Evolutionary conservation across 345 rosid species (phyloP).

Genomic region (Gynandropsis gynandra): DNA sequence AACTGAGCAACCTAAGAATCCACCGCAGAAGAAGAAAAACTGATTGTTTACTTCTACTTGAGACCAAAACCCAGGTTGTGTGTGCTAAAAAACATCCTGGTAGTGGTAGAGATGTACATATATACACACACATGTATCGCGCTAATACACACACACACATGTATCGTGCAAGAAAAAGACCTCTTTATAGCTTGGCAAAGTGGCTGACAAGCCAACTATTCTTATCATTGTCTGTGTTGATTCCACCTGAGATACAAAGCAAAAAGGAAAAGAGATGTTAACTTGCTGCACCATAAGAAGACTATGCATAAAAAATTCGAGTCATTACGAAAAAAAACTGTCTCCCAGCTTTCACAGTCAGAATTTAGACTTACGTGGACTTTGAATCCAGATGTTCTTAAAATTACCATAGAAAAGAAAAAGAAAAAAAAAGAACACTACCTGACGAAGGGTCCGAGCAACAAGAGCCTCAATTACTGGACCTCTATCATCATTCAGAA

Average conservation of each 20-base stretch:
- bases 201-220: slow-evolving; percentile 97
- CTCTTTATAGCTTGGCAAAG: slow-evolving; percentile 89
- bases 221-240: slow-evolving; percentile 97
- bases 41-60: slow-evolving; percentile 1
- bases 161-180: slow-evolving; percentile 29
- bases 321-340: neutral
- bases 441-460: slow-evolving; percentile 99
- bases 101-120: slow-evolving; percentile 12
- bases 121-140: no score
- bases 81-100: neutral
- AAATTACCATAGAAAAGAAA: neutral
- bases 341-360: slow-evolving; percentile 13
- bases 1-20: slow-evolving; percentile 82
- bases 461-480: slow-evolving; percentile 96
- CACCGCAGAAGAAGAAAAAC: slow-evolving; percentile 11
- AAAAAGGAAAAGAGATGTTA: slow-evolving; percentile 17
- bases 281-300: slow-evolving; percentile 12
- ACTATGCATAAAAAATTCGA: slow-evolving; percentile 7
- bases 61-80: neutral
- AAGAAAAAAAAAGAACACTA: slow-evolving; percentile 26
- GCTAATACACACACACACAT: no score
- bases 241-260: slow-evolving; percentile 61
- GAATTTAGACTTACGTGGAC: slow-evolving; percentile 5
- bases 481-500: slow-evolving; percentile 97
- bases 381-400: neutral